These are phyloP conservation scores for Corinectria fuckeliana DNA, from an alignment of 2,329 filamentous ascomycete species.

Conservation along the genomic window DNA sequence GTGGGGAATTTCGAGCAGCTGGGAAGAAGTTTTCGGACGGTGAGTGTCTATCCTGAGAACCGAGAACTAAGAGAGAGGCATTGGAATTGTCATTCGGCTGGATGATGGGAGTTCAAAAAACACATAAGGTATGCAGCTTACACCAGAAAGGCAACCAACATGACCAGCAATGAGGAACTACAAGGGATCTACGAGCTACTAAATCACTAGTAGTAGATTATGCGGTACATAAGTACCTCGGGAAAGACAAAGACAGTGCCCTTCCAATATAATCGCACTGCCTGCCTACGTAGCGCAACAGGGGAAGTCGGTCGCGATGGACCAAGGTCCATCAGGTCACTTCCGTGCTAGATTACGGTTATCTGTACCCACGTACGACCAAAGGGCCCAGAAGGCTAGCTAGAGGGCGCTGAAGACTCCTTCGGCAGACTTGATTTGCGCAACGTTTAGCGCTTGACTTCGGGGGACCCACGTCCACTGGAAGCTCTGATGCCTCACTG, in stretches of 20 bases:
- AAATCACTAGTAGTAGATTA: too few species aligned
- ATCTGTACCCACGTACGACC: conserved; percentile 3
- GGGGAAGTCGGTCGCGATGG: background rate
- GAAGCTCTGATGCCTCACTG: background rate
- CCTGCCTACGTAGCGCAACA: background rate
- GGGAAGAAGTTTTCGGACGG: background rate
- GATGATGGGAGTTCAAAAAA: background rate
- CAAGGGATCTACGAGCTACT: too few species aligned
- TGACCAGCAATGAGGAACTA: background rate
- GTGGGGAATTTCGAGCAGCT: background rate
- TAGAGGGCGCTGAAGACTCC: background rate
- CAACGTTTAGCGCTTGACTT: background rate
- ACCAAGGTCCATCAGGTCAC: background rate
- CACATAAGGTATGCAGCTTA: background rate
- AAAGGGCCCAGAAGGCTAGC: too few species aligned
- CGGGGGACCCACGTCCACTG: background rate
- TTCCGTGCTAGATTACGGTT: background rate
- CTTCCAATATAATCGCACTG: conserved; percentile 3
- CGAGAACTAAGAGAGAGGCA: background rate
- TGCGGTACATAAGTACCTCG: too few species aligned
- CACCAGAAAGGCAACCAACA: background rate
- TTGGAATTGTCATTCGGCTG: background rate
- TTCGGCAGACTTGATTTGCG: background rate
- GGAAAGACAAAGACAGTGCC: conserved; percentile 11
- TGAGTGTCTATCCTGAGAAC: background rate